phyloP scores from a whole-genome alignment of 192 early-diverging fungal genomes.

The Entomortierella chlamydospora region DNA sequence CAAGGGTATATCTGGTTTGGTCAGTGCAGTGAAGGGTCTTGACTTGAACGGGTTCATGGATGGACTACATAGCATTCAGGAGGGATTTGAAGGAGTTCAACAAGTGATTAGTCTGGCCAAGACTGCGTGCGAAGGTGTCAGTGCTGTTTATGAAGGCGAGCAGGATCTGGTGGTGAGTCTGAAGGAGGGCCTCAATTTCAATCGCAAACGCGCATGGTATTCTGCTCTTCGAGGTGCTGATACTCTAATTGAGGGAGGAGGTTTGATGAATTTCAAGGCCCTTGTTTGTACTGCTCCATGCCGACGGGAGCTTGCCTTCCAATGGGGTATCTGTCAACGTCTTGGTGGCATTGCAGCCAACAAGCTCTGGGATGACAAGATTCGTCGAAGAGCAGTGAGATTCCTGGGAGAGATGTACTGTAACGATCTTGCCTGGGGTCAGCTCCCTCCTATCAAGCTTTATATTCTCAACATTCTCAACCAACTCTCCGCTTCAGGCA shows the following conservation, averaged over 20 bases:
- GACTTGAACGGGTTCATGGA: not conserved
- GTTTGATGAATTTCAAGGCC: not conserved
- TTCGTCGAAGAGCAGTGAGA: not conserved
- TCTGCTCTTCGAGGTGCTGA: constrained; percentile 1
- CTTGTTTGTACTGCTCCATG: not conserved
- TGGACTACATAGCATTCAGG: not conserved
- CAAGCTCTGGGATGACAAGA: not conserved
- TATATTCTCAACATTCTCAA: constrained; percentile 8
- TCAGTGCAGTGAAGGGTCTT: not conserved
- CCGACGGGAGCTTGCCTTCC: constrained; percentile 1
- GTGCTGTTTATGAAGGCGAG: not conserved
- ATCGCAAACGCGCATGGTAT: constrained; percentile 1
- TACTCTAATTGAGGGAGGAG: not conserved
- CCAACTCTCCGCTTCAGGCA: not conserved
- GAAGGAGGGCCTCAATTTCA: not conserved
- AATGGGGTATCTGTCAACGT: not conserved
- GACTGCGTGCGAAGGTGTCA: not conserved
- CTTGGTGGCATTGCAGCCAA: not conserved
- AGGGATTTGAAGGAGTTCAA: not conserved
- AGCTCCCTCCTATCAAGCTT: not conserved
- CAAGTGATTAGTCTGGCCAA: not conserved
- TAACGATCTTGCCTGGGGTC: constrained; percentile 7
- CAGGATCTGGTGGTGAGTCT: not conserved
- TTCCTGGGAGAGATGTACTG: constrained; percentile 2
- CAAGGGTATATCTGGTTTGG: not conserved